A percentile compares a stretch with the other conserved stretches of the same genome.
Conservation (phyloP, 495 filamentous ascomycete genomes). For the Aspergillus sparsus region DNA sequence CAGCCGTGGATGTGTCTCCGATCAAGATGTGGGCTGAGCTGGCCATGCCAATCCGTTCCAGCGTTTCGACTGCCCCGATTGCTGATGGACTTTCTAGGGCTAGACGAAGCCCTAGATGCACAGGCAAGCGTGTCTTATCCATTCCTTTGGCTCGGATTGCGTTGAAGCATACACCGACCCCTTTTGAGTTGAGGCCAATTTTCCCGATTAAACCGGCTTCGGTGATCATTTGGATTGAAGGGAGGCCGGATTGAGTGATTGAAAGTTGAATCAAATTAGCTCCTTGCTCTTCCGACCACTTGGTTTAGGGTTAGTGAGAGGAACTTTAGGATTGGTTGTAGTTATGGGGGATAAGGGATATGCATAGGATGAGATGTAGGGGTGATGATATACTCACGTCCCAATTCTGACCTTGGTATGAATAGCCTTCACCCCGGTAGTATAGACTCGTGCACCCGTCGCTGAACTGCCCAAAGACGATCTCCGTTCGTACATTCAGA, state of each 20-base stretch:
- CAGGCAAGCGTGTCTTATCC: conserved; percentile 55
- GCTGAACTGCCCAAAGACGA: conserved; percentile 61
- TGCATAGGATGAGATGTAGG: not conserved
- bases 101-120: conserved; percentile 62
- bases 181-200: conserved; percentile 64
- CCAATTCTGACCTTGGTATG: conserved; percentile 66
- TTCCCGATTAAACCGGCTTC: conserved; percentile 72
- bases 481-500: conserved; percentile 68
- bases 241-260: conserved; percentile 50
- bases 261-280: conserved; percentile 52
- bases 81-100: conserved; percentile 58
- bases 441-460: conserved; percentile 66
- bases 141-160: conserved; percentile 63
- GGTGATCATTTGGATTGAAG: conserved; percentile 51
- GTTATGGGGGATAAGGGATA: too few relatives aligned
- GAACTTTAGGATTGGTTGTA: too few relatives aligned
- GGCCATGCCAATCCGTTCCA: conserved; percentile 53
- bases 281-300: conserved; percentile 42
- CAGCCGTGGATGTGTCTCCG: conserved; percentile 52
- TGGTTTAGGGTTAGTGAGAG: conserved; percentile 1
- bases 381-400: conserved; percentile 47
- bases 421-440: conserved; percentile 46
- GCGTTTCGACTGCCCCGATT: conserved; percentile 47
- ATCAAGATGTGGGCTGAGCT: conserved; percentile 65
- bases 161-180: conserved; percentile 68